phyloP scores from a whole-genome alignment of 2,329 filamentous ascomycete genomes.

The Talaromyces piceae region DNA sequence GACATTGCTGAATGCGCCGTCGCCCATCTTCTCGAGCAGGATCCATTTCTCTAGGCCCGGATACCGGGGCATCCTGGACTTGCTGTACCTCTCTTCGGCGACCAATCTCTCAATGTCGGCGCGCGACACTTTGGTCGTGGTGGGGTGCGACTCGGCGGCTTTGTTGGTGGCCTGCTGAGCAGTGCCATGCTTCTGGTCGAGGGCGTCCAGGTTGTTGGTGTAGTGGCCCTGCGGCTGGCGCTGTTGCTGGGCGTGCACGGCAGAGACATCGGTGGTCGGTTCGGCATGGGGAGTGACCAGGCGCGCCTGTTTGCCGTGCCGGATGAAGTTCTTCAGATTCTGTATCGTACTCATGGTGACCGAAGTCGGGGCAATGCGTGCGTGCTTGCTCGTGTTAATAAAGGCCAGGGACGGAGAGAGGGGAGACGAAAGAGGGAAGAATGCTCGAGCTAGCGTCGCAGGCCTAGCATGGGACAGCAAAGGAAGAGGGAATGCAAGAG shows the following conservation, averaged over 20 bases:
- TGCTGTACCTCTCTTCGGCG: constrained; percentile 81
- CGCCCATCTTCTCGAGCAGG: constrained; percentile 93
- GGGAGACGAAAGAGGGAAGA: neutral
- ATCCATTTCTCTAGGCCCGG: constrained; percentile 80
- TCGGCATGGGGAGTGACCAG: constrained; percentile 54
- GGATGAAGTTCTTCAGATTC: constrained; percentile 96
- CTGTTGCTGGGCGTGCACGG: constrained; percentile 58
- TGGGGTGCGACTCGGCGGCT: constrained; percentile 47
- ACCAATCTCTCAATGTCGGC: constrained; percentile 76
- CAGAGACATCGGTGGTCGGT: constrained; percentile 56
- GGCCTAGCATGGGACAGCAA: neutral
- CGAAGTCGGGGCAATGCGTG: neutral
- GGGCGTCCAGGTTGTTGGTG: constrained; percentile 54
- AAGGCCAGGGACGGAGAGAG: neutral
- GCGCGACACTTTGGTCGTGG: constrained; percentile 39
- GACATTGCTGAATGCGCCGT: constrained; percentile 97
- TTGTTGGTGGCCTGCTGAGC: constrained; percentile 49
- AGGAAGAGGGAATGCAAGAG: no score
- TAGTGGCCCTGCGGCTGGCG: constrained; percentile 42
- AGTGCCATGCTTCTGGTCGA: constrained; percentile 56
- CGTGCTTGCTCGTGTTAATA: neutral
- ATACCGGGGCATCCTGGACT: constrained; percentile 77
- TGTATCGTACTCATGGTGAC: constrained; percentile 65
- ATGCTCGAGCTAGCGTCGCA: neutral
- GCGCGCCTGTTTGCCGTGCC: constrained; percentile 93